phyloP scores from a whole-genome alignment of 2,329 filamentous ascomycete genomes.

The Calonectria pseudoreteaudii region DNA sequence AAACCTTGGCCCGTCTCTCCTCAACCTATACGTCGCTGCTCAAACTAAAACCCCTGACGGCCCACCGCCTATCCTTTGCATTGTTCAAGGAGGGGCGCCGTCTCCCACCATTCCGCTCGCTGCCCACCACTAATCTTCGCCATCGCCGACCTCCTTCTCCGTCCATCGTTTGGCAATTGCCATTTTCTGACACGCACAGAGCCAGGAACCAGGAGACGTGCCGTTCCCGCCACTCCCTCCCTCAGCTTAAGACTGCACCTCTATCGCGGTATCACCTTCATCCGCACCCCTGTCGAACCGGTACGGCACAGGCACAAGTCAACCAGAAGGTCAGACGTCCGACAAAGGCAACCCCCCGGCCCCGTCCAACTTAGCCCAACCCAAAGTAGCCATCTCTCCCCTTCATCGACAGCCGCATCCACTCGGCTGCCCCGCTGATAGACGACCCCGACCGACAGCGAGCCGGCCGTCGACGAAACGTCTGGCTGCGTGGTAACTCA shows the following conservation, averaged over 20 bases:
- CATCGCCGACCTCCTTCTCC: neutral
- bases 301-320: slow-evolving; percentile 31
- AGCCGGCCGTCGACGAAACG: slow-evolving; percentile 24
- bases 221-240: slow-evolving; percentile 9
- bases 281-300: slow-evolving; percentile 18
- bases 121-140: neutral
- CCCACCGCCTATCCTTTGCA: slow-evolving; percentile 24
- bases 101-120: slow-evolving; percentile 1
- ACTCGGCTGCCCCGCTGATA: slow-evolving; percentile 42
- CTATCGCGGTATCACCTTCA: slow-evolving; percentile 17
- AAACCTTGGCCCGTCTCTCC: slow-evolving; percentile 10
- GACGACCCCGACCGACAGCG: slow-evolving; percentile 32
- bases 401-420: slow-evolving; percentile 37
- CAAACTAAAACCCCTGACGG: slow-evolving; percentile 15
- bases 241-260: neutral
- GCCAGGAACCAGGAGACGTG: slow-evolving; percentile 4
- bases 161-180: neutral
- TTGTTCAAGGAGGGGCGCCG: slow-evolving; percentile 8
- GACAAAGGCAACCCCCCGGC: slow-evolving; percentile 26
- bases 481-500: slow-evolving; percentile 16
- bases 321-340: slow-evolving; percentile 26
- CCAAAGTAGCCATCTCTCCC: slow-evolving; percentile 25
- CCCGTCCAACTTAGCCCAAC: slow-evolving; percentile 35
- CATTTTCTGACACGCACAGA: slow-evolving; percentile 11
- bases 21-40: slow-evolving; percentile 2